A percentile compares a stretch with the other conserved stretches of the same genome.
Conservation (phyloP, 1,284 basidiomycete genomes). For the Stygiomarasmius scandens region DNA sequence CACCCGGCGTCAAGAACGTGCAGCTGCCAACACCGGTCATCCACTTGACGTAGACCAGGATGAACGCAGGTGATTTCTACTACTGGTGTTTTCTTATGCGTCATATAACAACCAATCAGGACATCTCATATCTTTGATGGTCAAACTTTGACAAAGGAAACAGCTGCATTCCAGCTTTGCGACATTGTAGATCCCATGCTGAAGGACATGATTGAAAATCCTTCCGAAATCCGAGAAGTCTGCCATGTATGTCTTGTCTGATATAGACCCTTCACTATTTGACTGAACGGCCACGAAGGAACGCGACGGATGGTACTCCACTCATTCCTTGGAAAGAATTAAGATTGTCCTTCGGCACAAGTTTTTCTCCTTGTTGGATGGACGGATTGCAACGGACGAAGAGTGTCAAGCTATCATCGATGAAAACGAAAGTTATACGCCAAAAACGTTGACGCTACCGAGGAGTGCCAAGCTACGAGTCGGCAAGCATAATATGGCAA, state of each 20-base stretch:
- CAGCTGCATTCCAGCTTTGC: constrained; percentile 90
- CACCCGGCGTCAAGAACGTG: constrained; percentile 63
- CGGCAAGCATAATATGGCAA: constrained; percentile 84
- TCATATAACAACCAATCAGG: constrained; percentile 28
- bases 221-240: constrained; percentile 63
- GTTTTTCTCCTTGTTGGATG: constrained; percentile 83
- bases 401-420: constrained; percentile 70
- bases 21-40: constrained; percentile 38
- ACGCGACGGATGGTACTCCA: constrained; percentile 85
- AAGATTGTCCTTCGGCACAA: constrained; percentile 85
- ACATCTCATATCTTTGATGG: constrained; percentile 92
- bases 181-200: constrained; percentile 89
- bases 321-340: constrained; percentile 76
- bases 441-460: constrained; percentile 41
- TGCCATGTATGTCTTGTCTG: constrained; percentile 62
- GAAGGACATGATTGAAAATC: constrained; percentile 76
- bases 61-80: constrained; percentile 33
- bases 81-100: background rate
- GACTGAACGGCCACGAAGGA: constrained; percentile 45
- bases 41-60: constrained; percentile 46
- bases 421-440: constrained; percentile 46
- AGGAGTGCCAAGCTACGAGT: constrained; percentile 52
- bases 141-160: constrained; percentile 72
- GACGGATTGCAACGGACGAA: constrained; percentile 67
- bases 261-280: background rate